Conservation (phyloP, 208 protist species). For the Trypanosoma conorhini region DNA sequence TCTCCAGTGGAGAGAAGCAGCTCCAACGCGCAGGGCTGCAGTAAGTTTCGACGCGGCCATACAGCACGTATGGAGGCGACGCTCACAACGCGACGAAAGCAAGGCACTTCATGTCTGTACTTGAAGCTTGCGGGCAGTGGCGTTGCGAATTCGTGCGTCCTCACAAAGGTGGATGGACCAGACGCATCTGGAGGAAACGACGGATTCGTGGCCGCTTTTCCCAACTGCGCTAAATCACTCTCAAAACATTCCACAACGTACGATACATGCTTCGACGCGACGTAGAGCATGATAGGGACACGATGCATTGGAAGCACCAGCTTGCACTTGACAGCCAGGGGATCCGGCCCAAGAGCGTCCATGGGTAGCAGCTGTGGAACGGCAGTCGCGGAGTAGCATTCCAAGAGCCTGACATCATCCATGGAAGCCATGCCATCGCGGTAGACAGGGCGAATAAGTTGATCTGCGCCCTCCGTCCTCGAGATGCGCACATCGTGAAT, state of each 20-base stretch:
- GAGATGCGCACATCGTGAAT: conserved; percentile 22
- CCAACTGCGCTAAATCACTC: not conserved
- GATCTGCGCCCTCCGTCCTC: not conserved
- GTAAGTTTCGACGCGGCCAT: conserved; percentile 40
- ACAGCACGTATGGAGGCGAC: conserved; percentile 34
- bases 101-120: conserved; percentile 16
- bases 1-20: conserved; percentile 39
- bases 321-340: conserved; percentile 20
- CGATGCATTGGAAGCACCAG: conserved; percentile 37
- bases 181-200: not conserved
- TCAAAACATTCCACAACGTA: conserved; percentile 24
- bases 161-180: conserved; percentile 2
- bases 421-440: not conserved
- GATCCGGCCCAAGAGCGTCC: not conserved
- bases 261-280: conserved; percentile 26
- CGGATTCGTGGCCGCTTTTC: not conserved
- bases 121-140: conserved; percentile 6
- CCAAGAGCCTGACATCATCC: conserved; percentile 30
- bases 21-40: conserved; percentile 40
- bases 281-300: conserved; percentile 22
- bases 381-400: conserved; percentile 31
- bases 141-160: not conserved
- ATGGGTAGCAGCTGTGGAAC: conserved; percentile 25
- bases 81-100: conserved; percentile 22
- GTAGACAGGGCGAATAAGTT: conserved; percentile 14